These are phyloP conservation scores for Yamadazyma blattariae DNA, from an alignment of 1,139 yeast genomes.

Conservation along the genomic window DNA sequence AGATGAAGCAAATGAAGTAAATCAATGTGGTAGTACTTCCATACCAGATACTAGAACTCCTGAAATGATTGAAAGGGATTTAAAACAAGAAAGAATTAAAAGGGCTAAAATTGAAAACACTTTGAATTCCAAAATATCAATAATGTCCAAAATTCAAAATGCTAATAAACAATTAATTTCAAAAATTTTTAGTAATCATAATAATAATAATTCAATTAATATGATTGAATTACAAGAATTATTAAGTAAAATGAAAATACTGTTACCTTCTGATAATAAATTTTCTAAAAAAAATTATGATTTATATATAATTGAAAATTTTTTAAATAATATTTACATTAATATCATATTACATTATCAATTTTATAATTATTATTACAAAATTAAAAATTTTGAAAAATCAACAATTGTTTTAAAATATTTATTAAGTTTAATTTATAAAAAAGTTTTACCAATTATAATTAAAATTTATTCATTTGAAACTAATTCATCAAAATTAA, in stretches of 20 bases:
- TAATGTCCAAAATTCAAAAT: background rate
- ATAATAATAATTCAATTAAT: background rate
- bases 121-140: background rate
- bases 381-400: background rate
- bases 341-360: slow-evolving; percentile 4
- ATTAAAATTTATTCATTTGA: slow-evolving; percentile 6
- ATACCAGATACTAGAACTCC: background rate
- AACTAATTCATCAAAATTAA: background rate
- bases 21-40: no score
- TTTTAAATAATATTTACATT: slow-evolving; percentile 1
- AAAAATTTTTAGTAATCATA: background rate
- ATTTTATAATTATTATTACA: slow-evolving; percentile 1
- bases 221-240: background rate
- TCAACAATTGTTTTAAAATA: background rate
- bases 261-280: background rate
- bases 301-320: slow-evolving; percentile 3
- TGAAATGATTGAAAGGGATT: background rate
- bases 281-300: slow-evolving; percentile 2
- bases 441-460: slow-evolving; percentile 3
- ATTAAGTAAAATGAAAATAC: background rate
- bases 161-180: background rate
- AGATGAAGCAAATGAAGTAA: background rate
- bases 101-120: background rate
- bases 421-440: slow-evolving; percentile 2
- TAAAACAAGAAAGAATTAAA: background rate